Evolutionary conservation across 2,329 filamentous ascomycete genomes (phyloP), one percentile per base, ranked within the genome.

Genomic region (Magnaporthiopsis rhizophila): DNA sequence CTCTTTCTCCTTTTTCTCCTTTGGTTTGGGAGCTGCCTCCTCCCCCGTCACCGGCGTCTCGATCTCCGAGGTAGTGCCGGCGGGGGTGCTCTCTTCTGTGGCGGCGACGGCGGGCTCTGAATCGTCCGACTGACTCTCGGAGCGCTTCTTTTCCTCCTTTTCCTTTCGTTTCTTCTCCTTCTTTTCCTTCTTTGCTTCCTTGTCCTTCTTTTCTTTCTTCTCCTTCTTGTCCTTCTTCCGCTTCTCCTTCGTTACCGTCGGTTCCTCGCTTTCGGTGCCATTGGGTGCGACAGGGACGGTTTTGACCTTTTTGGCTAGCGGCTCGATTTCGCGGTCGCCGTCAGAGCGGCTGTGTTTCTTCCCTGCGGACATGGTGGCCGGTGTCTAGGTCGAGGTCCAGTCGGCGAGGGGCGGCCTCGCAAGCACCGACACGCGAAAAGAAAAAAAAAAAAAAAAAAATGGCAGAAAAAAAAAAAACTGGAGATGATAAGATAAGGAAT

Each of bases 191-290:
- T 70, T 69, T 64, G 69, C 68, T 67, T 75, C 71, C 69, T 78
- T 77, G 68, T 73, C 72, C 38, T 77, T 75, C 71, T 77, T 77
- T 68, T 75, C 77, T 68, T 77, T 74, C 71, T 77, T 76, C 7
- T 73, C 72, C 45, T 77, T 75, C 71, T 77, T 78, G 68, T 75
- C 76, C 68, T 76, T 73, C 71, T 77, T 76, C 74, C 79, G 79
- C 68, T 69, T 67, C 59, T 66, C 59, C 63, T 66, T 69, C 62
- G 66, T 57, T 15, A 64, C 45, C 2, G 64, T 62, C 15, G 64
- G 34, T 59, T 68, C 65, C 28, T 69, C 67, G 57, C 73, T 73
- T 62, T 74, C 72, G 21, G 65, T 65, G 53, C 67, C 67, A 63
- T 63, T 59, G 59, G 70, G 67, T 58, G 72, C 68, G 62, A 64